phyloP scores from a whole-genome alignment of 1,284 basidiomycete species.

The Ceratobasidium sp. region DNA sequence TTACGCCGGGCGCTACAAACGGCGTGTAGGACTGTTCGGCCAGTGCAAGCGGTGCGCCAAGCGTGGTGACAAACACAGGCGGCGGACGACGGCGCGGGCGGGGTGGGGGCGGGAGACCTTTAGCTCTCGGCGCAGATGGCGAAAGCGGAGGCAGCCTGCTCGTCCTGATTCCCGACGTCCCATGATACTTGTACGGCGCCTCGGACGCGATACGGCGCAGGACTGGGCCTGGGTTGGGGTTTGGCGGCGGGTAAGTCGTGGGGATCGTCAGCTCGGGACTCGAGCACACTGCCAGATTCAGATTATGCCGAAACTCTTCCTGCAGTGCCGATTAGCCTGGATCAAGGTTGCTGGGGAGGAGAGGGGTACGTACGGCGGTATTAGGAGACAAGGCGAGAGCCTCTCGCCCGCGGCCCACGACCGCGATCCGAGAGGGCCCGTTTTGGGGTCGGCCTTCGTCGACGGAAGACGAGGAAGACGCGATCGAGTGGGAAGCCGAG shows the following conservation, averaged over 20 bases:
- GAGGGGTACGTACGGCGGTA: slow-evolving; percentile 14
- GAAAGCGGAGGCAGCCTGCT: neutral
- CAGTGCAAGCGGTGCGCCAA: slow-evolving; percentile 13
- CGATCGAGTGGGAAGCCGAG: slow-evolving; percentile 6
- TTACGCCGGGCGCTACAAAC: slow-evolving; percentile 11
- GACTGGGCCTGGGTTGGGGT: slow-evolving; percentile 31
- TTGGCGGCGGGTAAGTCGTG: neutral
- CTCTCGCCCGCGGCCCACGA: slow-evolving; percentile 14
- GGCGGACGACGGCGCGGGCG: slow-evolving; percentile 20
- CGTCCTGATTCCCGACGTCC: neutral
- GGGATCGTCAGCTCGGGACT: slow-evolving; percentile 28
- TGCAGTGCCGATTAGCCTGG: neutral
- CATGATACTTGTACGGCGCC: neutral
- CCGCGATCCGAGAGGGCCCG: slow-evolving; percentile 3
- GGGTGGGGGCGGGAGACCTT: slow-evolving; percentile 30
- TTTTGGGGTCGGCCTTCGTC: neutral
- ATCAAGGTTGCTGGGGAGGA: neutral
- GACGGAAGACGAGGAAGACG: slow-evolving; percentile 1
- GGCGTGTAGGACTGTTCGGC: slow-evolving; percentile 19
- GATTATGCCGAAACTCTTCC: slow-evolving; percentile 16
- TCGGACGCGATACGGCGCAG: slow-evolving; percentile 30
- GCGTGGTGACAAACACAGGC: slow-evolving; percentile 16
- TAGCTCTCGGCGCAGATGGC: neutral
- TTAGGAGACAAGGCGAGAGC: slow-evolving; percentile 17
- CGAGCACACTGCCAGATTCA: slow-evolving; percentile 26